phyloP scores from a whole-genome alignment of 169 alveolate species.

The Blepharisma undulans region DNA sequence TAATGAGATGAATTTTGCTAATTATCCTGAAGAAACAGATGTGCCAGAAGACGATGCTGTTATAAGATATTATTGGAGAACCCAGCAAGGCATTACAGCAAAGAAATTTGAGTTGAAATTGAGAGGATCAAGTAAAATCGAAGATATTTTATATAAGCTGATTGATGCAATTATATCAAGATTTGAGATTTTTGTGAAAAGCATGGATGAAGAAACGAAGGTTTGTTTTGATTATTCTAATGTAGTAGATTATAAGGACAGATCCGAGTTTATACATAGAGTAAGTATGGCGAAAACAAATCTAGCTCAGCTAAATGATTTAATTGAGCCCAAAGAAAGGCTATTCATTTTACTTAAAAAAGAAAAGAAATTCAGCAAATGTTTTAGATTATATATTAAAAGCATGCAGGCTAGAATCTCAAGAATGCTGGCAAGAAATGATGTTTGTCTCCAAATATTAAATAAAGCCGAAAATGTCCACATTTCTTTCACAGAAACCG shows the following conservation, averaged over 20 bases:
- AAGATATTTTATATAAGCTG: background rate
- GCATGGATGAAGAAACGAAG: background rate
- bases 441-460: background rate
- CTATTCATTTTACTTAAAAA: background rate
- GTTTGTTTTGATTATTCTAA: background rate
- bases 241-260: background rate
- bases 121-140: background rate
- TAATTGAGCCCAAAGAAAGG: background rate
- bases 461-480: background rate
- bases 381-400: background rate
- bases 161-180: background rate
- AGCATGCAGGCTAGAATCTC: background rate
- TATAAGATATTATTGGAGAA: background rate
- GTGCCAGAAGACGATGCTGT: background rate
- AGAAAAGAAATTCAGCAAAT: background rate
- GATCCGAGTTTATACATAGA: background rate
- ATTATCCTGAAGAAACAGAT: background rate
- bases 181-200: background rate
- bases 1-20: background rate
- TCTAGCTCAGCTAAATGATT: background rate
- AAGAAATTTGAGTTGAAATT: background rate
- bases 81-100: background rate
- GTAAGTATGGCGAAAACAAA: background rate
- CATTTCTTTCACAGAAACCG: slow-evolving; percentile 17
- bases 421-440: background rate